Evolutionary conservation across 495 filamentous ascomycete genomes (phyloP), one percentile per base, ranked within the genome.

Genomic region (Penicillium roqueforti): DNA sequence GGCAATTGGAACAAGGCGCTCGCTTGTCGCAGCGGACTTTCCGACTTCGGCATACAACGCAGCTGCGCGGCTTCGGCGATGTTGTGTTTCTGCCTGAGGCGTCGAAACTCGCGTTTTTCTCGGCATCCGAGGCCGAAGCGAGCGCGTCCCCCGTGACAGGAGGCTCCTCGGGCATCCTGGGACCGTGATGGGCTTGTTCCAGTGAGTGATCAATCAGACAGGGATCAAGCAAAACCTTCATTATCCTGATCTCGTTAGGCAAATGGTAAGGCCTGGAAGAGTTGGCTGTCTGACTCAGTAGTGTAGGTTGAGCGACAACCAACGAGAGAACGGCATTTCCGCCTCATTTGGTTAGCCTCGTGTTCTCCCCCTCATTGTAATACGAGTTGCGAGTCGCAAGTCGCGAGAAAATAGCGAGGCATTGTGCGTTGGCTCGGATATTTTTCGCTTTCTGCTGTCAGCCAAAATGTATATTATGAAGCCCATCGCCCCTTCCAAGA

Each of bases 11-110:
- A 60, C 85, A 88, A 19, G 85, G 85, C 18, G 76, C 77, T 19
- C 78, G 77, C 59, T 85, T 88, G 65, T 87, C 81, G 58, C 85
- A 88, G 25, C 83, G 83, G 36, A 87, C 85, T 73, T 87, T 86
- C 18, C 83, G 78, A 13, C 65, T 70, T 9, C 83, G 70, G 57
- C 83, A 86, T 38, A 75, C 69, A 19, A 78, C 68, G 38, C 82
- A 85, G 54, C 81, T 83, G 31, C 80, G 78, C 40, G 57, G 60
- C 55, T 81, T 80, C 19, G 64, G 55, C 6, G 60, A 14, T 38
- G 58, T 53, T 37, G 38, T 39, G 16, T 57, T 11, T 26, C 39
- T 31, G 47, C 37, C n/a, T 45, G 54, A 49, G 18, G 47, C n/a
- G 20, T 51, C 42, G 10, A 18, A 29, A 19, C 59, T 67, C 60